A percentile compares a stretch with the other conserved stretches of the same genome.
phyloP scores from a whole-genome alignment of 2,329 filamentous ascomycete genomes.

The Exophiala aquamarina region DNA sequence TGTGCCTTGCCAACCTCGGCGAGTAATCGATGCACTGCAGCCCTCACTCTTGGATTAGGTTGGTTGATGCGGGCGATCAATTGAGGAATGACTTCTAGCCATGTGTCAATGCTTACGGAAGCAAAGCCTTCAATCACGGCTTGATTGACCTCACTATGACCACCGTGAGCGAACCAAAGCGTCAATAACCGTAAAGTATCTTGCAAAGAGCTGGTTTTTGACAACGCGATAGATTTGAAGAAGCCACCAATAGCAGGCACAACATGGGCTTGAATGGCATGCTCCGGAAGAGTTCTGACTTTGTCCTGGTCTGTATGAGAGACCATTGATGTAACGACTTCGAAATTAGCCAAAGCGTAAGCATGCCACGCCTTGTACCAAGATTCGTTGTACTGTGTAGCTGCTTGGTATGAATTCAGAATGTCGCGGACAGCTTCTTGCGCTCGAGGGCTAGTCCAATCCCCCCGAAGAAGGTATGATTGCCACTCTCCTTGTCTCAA shows the following conservation, averaged over 20 bases:
- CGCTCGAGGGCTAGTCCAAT: constrained; percentile 85
- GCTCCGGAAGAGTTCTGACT: constrained; percentile 36
- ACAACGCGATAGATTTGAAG: constrained; percentile 94
- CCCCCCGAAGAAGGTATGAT: constrained; percentile 76
- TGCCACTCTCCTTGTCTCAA: constrained; percentile 97
- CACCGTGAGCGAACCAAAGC: constrained; percentile 93
- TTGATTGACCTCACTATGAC: constrained; percentile 80
- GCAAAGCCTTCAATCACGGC: constrained; percentile 88
- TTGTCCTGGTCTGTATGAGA: constrained; percentile 63
- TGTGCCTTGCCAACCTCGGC: constrained; percentile 91
- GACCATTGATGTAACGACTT: constrained; percentile 84
- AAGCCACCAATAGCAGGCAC: constrained; percentile 94
- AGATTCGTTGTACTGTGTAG: constrained; percentile 87
- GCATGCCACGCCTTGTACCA: constrained; percentile 99
- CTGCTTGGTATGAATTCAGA: constrained; percentile 83
- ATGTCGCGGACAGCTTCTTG: constrained; percentile 87
- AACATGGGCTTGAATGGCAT: constrained; percentile 72
- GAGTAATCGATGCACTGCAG: constrained; percentile 87
- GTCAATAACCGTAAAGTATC: constrained; percentile 91
- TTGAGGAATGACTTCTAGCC: constrained; percentile 97
- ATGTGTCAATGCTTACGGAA: constrained; percentile 93
- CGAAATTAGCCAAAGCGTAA: constrained; percentile 97
- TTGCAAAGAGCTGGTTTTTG: constrained; percentile 87
- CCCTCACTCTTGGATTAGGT: constrained; percentile 82
- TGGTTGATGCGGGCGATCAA: constrained; percentile 97